These are phyloP conservation scores for Botrytis elliptica DNA, from an alignment of 2,329 filamentous ascomycete genomes.

Conservation along the genomic window DNA sequence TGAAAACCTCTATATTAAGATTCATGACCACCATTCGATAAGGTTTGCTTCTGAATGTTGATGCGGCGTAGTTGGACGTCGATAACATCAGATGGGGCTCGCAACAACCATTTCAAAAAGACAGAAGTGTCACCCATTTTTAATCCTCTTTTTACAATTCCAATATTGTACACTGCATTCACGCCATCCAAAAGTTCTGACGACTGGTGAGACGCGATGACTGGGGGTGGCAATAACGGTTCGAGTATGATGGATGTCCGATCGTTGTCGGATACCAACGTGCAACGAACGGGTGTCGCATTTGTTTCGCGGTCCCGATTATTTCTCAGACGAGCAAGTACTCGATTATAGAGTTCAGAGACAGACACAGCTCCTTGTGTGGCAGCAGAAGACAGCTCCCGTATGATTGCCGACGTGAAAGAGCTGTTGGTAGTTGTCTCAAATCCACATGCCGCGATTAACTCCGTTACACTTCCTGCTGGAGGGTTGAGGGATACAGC, in stretches of 20 bases:
- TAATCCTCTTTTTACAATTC: not conserved
- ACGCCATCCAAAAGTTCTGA: not conserved
- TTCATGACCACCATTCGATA: not conserved
- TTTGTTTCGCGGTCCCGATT: not conserved
- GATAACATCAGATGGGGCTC: not conserved
- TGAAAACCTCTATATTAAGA: not conserved
- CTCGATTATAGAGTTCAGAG: not conserved
- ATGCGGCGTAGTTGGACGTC: not conserved
- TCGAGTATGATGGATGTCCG: not conserved
- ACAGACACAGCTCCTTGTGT: not conserved
- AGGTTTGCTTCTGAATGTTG: not conserved
- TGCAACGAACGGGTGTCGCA: not conserved
- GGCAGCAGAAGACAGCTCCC: not conserved
- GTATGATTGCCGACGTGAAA: not conserved
- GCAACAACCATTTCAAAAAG: not conserved
- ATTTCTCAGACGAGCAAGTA: not conserved
- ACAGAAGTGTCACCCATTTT: not conserved
- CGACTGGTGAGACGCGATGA: not conserved
- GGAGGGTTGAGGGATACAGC: not conserved
- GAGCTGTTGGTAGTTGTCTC: not conserved
- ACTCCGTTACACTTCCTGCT: not conserved
- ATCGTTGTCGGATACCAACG: not conserved
- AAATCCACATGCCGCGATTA: constrained; percentile 6
- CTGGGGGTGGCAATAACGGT: not conserved
- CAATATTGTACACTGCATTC: not conserved